phyloP scores from a whole-genome alignment of 2,329 filamentous ascomycete species.

The Epichloe aotearoae region DNA sequence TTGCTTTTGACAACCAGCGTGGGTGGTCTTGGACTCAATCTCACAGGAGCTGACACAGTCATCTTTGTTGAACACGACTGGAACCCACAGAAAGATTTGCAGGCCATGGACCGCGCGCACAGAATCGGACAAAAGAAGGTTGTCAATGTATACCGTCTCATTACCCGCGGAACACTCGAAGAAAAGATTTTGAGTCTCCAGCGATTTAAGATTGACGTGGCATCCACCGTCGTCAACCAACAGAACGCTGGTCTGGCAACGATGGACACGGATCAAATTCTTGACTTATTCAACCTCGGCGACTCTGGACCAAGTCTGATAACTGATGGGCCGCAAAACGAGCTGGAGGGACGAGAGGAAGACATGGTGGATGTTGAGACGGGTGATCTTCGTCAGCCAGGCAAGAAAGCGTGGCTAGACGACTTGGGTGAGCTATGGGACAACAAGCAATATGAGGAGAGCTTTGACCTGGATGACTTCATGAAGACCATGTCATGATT shows the following conservation, averaged over 20 bases:
- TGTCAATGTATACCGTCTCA: slow-evolving; percentile 94
- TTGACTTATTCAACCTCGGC: slow-evolving; percentile 88
- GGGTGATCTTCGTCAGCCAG: slow-evolving; percentile 85
- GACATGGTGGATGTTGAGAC: slow-evolving; percentile 91
- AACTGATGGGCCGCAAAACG: slow-evolving; percentile 44
- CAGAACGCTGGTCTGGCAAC: slow-evolving; percentile 88
- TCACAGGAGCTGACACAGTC: slow-evolving; percentile 94
- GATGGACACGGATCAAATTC: slow-evolving; percentile 97
- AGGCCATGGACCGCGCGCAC: slow-evolving; percentile 97
- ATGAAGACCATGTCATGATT: slow-evolving; percentile 73
- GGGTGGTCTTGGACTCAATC: slow-evolving; percentile 83
- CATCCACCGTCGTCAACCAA: slow-evolving; percentile 95
- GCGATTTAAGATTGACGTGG: slow-evolving; percentile 98
- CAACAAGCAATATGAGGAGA: slow-evolving; percentile 93
- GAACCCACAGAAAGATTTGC: slow-evolving; percentile 97
- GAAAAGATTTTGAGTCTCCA: slow-evolving; percentile 98
- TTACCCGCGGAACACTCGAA: slow-evolving; percentile 89
- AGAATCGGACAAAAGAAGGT: slow-evolving; percentile 99
- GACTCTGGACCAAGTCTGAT: slow-evolving; percentile 59
- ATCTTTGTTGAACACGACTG: slow-evolving; percentile 99
- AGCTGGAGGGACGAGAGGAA: slow-evolving; percentile 52
- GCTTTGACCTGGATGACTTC: slow-evolving; percentile 92
- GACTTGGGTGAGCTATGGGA: slow-evolving; percentile 96
- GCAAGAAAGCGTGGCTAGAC: slow-evolving; percentile 91
- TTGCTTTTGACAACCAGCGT: slow-evolving; percentile 89